Base-by-base conservation (phyloP, 163 green algal genomes). In the Chlorella variabilis region DNA sequence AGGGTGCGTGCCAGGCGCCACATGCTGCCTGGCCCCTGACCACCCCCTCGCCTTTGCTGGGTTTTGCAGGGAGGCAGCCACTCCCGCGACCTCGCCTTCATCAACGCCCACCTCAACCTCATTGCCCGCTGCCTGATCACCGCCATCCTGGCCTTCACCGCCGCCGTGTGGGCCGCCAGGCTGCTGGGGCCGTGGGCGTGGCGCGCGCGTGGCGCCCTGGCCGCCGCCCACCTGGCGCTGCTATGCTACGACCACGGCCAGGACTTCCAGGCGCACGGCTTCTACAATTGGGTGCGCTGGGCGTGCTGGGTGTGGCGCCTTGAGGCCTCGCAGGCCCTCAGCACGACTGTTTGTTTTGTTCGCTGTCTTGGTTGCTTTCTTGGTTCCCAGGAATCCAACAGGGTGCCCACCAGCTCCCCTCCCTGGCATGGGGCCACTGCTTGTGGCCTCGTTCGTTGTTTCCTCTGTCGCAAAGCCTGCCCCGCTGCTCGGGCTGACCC, bases 41-140 rank as follows among this genome's bases (percentile, higher is more conserved):
- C 34, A 9, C 36, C 3, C 33, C 17, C 13, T 21, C 34, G 2
- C 29, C 33, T 31, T n/a, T n/a, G n/a, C n/a, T n/a, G n/a, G n/a
- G 13, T 20, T 48, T 23, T 15, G 54, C 71, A 79, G 71, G 71
- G 71, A 34, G 71, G 71, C 71, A 58, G n/a, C 51, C 71, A 79
- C 71, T 39, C 29, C 38, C 71, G 71, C 11, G 71, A 79, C 71
- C 27, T 79, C 23, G 23, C 36, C 1, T 79, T 45, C 33, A 79
- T 79, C 51, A 79, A 79, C n/a, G 71, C 71, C 51, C 71, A 79
- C 54, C 71, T 79, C 21, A 79, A 67, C 71, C 36, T 18, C 36
- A 79, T 79, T 17, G 71, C 42, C 54, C 34, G 51, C 51, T 68
- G 31, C 36, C 38, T 79, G 3, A 38, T 68, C 27, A 9, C 56